phyloP scores from a whole-genome alignment of 768 basidiomycete genomes.

The Amanita polypyramis region DNA sequence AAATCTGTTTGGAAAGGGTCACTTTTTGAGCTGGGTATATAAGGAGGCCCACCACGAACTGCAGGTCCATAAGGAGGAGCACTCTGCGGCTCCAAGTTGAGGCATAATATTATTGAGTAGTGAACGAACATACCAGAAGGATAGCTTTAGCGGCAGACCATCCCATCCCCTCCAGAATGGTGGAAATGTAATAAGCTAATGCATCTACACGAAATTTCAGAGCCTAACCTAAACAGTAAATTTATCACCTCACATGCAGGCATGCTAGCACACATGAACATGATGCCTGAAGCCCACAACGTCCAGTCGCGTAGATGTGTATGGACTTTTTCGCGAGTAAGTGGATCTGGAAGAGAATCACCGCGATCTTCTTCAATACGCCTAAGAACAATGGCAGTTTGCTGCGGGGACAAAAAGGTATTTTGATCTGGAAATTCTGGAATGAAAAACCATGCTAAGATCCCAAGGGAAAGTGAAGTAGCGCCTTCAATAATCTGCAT shows the following conservation, averaged over 20 bases:
- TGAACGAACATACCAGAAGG: conserved; percentile 25
- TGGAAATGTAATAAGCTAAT: conserved; percentile 35
- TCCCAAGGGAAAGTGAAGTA: conserved; percentile 29
- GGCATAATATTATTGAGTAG: neutral
- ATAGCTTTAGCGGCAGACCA: conserved; percentile 25
- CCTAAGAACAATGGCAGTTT: conserved; percentile 32
- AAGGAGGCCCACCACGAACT: conserved; percentile 13
- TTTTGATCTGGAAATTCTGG: conserved; percentile 39
- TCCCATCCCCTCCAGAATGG: conserved; percentile 36
- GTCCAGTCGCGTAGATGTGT: conserved; percentile 34
- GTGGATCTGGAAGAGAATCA: conserved; percentile 33
- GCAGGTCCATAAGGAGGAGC: conserved; percentile 36
- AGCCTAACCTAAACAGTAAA: neutral
- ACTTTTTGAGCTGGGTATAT: neutral
- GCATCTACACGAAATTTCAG: conserved; percentile 18
- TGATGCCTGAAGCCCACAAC: conserved; percentile 34
- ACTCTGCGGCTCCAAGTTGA: conserved; percentile 19
- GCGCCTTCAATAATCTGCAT: conserved; percentile 32
- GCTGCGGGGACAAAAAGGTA: conserved; percentile 30
- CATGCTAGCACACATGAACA: conserved; percentile 34
- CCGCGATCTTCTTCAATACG: conserved; percentile 42
- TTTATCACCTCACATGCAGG: conserved; percentile 24
- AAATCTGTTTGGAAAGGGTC: conserved; percentile 16
- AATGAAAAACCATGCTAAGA: conserved; percentile 30
- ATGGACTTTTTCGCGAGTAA: conserved; percentile 26